These are phyloP conservation scores for Bocquillonia castaneifolia DNA, from an alignment of 441 rosid genomes.

Conservation along the genomic window DNA sequence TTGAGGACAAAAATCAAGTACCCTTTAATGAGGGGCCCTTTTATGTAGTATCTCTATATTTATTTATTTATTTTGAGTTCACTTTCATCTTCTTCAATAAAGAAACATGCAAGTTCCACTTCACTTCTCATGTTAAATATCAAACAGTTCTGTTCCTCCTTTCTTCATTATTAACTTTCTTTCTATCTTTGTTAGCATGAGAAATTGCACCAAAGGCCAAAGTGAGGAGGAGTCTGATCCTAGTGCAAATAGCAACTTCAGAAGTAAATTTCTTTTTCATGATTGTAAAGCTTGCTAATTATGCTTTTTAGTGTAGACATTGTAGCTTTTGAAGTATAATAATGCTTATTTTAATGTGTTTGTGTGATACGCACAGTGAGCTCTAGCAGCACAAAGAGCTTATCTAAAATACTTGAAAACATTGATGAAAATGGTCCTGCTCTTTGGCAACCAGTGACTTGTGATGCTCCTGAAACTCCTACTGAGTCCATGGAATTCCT, in stretches of 20 bases:
- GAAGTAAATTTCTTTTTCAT: constrained; percentile 14
- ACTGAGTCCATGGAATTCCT: constrained; percentile 92
- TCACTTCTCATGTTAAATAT: constrained; percentile 19
- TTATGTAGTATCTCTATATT: not conserved
- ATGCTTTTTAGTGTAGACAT: not conserved
- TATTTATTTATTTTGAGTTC: not conserved
- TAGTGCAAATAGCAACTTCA: constrained; percentile 4
- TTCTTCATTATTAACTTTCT: constrained; percentile 7
- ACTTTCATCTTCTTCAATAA: not conserved
- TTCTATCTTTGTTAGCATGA: constrained; percentile 21
- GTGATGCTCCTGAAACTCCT: constrained; percentile 76
- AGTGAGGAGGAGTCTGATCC: constrained; percentile 7
- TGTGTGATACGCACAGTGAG: constrained; percentile 51
- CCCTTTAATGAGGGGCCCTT: constrained; percentile 11
- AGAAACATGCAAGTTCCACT: constrained; percentile 2
- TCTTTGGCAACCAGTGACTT: constrained; percentile 30
- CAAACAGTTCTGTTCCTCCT: constrained; percentile 14
- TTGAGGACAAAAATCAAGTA: constrained; percentile 16
- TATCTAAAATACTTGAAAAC: constrained; percentile 55
- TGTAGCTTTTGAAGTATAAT: not conserved
- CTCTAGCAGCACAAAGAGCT: constrained; percentile 38
- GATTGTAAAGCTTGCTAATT: not conserved
- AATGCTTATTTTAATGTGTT: not conserved
- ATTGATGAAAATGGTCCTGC: constrained; percentile 71
- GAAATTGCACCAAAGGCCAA: constrained; percentile 24